Evolutionary conservation across 768 basidiomycete species (phyloP), one percentile per base, ranked within the genome.

Genomic region (Cystofilobasidium ferigula): DNA sequence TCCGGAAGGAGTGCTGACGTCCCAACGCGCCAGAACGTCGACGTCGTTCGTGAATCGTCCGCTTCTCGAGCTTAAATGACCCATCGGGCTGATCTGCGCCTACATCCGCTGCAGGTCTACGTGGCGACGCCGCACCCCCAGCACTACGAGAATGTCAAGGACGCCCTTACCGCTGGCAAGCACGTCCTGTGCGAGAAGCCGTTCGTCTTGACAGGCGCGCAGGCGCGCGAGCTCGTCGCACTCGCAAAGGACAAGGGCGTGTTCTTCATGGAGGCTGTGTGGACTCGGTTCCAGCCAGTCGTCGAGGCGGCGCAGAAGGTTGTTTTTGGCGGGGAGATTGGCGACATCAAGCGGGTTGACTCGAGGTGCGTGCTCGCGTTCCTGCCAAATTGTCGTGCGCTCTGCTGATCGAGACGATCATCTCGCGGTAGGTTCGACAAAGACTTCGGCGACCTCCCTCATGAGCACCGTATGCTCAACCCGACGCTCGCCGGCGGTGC

Each of bases 141-240:
- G 64, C 91, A 94, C 77, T 88, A 88, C 74, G 78, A 79, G 68
- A 88, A 88, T 72, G 83, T 88, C 0, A 77, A 85, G 71, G 86
- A 83, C 64, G 86, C 87, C 10, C 82, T 93, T 71, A 81, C 82
- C 69, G 86, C 86, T 6, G 84, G 83, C 65, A 94, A 92, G 76
- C 83, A 91, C 74, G 84, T 93, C 42, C 82, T 93, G 26, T 88
- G 88, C 76, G 90, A 94, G 76, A 93, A 94, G 72, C 88, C 89
- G 0, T 85, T 87, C 60, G 91, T 89, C 1, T 81, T 79, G 67
- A 90, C 89, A 71, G 78, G 80, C 6, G 82, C 84, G 2, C 89
- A 93, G 72, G 79, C 89, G 24, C 82, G 82, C n/a, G 82, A 85
- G 57, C 80, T 94, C 28, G 77, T 90, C 26, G 78, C 78, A 16